phyloP scores from a whole-genome alignment of 768 basidiomycete genomes.

The Suillus clintonianus region DNA sequence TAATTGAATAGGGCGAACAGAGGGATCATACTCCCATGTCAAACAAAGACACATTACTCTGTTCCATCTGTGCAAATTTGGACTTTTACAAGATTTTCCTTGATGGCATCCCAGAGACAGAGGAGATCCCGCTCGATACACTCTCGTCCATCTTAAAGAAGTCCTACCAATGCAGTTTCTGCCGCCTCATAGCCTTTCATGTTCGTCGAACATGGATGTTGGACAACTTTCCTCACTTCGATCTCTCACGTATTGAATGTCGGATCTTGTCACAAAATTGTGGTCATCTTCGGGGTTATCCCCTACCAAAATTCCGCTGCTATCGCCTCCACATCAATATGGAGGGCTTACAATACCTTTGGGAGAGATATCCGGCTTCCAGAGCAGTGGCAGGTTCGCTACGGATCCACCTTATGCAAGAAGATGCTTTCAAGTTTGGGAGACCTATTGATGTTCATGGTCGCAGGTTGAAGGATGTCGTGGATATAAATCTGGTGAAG shows the following conservation, averaged over 20 bases:
- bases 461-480: slow-evolving; percentile 14
- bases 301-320: too few species aligned
- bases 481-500: slow-evolving; percentile 14
- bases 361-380: neutral
- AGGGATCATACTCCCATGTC: too few species aligned
- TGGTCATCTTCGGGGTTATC: too few species aligned
- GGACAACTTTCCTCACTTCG: slow-evolving; percentile 9
- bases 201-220: slow-evolving; percentile 19
- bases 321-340: slow-evolving; percentile 16
- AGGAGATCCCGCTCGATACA: slow-evolving; percentile 6
- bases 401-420: slow-evolving; percentile 19
- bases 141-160: slow-evolving; percentile 12
- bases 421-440: slow-evolving; percentile 16
- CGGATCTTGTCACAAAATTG: neutral
- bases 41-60: neutral
- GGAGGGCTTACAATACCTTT: slow-evolving; percentile 13
- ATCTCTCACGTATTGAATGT: slow-evolving; percentile 7
- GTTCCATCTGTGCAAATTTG: slow-evolving; percentile 2
- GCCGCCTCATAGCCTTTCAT: slow-evolving; percentile 11
- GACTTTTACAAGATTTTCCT: slow-evolving; percentile 1
- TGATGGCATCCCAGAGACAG: slow-evolving; percentile 4
- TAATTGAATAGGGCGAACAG: too few species aligned
- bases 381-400: slow-evolving; percentile 1
- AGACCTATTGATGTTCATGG: slow-evolving; percentile 21
- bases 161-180: slow-evolving; percentile 14